A percentile compares a stretch with the other conserved stretches of the same genome.
These are phyloP conservation scores for Alisma plantagoaquatica DNA, from an alignment of 106 monocot species.

Conservation along the genomic window DNA sequence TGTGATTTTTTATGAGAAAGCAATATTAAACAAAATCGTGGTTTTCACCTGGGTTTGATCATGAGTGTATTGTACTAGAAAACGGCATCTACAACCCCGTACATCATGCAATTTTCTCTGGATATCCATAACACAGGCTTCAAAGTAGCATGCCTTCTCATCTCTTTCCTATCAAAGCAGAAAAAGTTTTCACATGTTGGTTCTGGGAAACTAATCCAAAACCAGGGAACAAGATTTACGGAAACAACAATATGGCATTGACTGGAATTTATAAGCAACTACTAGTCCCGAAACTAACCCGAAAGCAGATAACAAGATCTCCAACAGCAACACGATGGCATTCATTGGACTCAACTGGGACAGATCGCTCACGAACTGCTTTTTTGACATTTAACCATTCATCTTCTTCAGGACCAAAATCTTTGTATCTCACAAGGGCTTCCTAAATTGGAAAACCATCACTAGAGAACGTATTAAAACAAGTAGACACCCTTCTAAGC, in stretches of 20 bases:
- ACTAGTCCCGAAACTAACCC: conserved; percentile 29
- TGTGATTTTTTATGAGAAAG: background rate
- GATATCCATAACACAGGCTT: conserved; percentile 53
- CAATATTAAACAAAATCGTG: background rate
- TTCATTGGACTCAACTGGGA: conserved; percentile 62
- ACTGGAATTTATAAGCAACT: background rate
- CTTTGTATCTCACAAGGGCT: conserved; percentile 52
- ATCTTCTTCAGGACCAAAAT: conserved; percentile 62
- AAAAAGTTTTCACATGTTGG: background rate
- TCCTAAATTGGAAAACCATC: no score
- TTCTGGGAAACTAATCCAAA: background rate
- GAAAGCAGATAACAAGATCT: conserved; percentile 68
- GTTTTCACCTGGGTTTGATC: conserved; percentile 38
- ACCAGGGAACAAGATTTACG: background rate
- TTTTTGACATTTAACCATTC: conserved; percentile 72
- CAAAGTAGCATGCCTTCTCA: conserved; percentile 45
- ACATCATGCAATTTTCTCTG: conserved; percentile 63
- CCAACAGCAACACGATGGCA: conserved; percentile 49
- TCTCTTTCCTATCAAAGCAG: conserved; percentile 36
- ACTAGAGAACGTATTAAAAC: no score
- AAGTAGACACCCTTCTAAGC: no score
- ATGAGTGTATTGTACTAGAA: conserved; percentile 50
- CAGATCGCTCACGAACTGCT: conserved; percentile 47
- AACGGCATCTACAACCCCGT: conserved; percentile 73
- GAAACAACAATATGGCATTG: background rate